phyloP scores from a whole-genome alignment of 2,329 filamentous ascomycete species.

The Elsinoe necatrix region DNA sequence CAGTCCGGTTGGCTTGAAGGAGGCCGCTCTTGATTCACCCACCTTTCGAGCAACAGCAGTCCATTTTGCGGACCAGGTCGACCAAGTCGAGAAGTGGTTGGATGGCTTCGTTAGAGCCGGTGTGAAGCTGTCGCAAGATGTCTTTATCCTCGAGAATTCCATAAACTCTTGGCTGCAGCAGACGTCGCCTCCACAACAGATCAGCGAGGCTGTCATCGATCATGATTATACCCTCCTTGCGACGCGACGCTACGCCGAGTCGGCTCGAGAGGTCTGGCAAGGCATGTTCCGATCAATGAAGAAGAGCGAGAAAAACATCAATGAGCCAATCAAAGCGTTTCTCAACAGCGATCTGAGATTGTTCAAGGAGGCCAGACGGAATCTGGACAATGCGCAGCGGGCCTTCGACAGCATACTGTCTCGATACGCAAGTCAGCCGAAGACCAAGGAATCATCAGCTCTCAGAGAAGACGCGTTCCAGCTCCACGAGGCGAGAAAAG shows the following conservation, averaged over 20 bases:
- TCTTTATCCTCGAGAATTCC: conserved; percentile 67
- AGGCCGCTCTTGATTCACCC: conserved; percentile 92
- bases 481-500: conserved; percentile 83
- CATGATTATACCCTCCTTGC: conserved; percentile 91
- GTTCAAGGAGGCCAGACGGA: conserved; percentile 76
- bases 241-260: conserved; percentile 75
- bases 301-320: conserved; percentile 65
- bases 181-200: conserved; percentile 61
- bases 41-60: conserved; percentile 81
- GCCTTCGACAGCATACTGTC: conserved; percentile 73
- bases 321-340: conserved; percentile 75
- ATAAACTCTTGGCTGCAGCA: conserved; percentile 69
- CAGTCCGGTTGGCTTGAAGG: conserved; percentile 77
- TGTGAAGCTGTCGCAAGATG: conserved; percentile 53
- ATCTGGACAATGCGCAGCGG: conserved; percentile 72
- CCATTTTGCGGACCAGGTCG: conserved; percentile 87
- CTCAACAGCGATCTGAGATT: conserved; percentile 68
- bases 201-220: conserved; percentile 79
- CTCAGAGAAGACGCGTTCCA: conserved; percentile 93
- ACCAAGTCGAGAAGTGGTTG: conserved; percentile 87
- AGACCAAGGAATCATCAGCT: conserved; percentile 86
- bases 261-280: conserved; percentile 79
- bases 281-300: conserved; percentile 65
- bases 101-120: conserved; percentile 59
- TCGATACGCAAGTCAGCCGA: conserved; percentile 75